Evolutionary conservation across 495 filamentous ascomycete genomes (phyloP), one percentile per base, ranked within the genome.

Genomic region (Aspergillus incahuasiensis): DNA sequence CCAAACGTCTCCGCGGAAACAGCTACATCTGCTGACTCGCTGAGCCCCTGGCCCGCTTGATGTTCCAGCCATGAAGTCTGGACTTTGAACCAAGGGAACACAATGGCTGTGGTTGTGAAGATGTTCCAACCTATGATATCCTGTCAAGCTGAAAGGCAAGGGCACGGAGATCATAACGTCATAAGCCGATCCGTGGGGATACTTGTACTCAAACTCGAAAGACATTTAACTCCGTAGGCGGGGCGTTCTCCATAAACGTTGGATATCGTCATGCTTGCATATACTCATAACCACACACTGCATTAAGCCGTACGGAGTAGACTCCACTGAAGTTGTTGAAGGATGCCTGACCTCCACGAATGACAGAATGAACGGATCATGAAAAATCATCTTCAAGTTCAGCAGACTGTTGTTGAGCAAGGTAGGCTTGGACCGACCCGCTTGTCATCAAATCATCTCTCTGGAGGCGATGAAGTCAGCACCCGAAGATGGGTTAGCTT

Each of bases 321-420:
- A 20, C 18, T 1, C n/a, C 18, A 16, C 42, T 20, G 16, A 16
- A 44, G 22, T 44, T 8, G 19, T n/a, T 18, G 8, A 4, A 20
- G 2, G 3, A 35, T 35, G 12, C 6, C 24, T 20, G 22, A 44
- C 20, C 6, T 44, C 42, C 12, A 2, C 6, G 16, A 5, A 28
- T 44, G 21, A 16, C 13, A 25, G 8, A 30, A 35, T 40, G 19
- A 15, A 12, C 22, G 18, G 9, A 18, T 75, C 58, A 81, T 25
- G 77, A 79, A 61, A 81, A 81, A 60, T 82, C 79, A 25, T 81
- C 77, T 24, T 74, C 72, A 13, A 58, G 39, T 13, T 62, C 58
- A 38, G 60, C 61, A 18, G 54, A 56, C 48, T 74, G 70, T 41
- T 60, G 51, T 49, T 68, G 60, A 3, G 51, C 57, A 4, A 83